These are phyloP conservation scores for Sporopachydermia quercuum DNA, from an alignment of 805 yeast species.

Conservation along the genomic window DNA sequence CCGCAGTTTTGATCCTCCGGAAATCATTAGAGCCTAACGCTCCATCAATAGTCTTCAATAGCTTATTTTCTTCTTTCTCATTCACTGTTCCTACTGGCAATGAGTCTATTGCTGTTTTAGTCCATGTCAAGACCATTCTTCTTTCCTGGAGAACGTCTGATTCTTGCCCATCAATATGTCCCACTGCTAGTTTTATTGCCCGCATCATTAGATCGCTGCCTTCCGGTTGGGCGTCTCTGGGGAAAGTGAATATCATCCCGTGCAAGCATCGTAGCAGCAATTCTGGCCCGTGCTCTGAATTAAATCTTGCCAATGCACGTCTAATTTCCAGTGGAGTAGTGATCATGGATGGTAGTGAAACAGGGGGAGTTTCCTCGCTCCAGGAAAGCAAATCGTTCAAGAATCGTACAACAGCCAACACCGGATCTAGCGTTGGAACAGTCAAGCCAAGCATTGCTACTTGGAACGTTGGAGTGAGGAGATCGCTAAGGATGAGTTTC, in stretches of 20 bases:
- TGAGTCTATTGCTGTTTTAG: conserved; percentile 34
- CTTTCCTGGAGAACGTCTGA: neutral
- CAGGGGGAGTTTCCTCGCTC: conserved; percentile 74
- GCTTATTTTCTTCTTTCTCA: conserved; percentile 50
- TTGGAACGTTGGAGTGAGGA: conserved; percentile 32
- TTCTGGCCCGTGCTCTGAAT: conserved; percentile 40
- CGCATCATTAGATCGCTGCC: conserved; percentile 62
- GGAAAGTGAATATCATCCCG: conserved; percentile 61
- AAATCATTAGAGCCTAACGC: conserved; percentile 42
- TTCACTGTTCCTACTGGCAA: conserved; percentile 55
- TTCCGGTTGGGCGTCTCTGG: conserved; percentile 54
- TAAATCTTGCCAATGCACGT: conserved; percentile 29
- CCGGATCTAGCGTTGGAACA: conserved; percentile 57
- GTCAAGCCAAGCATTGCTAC: conserved; percentile 40
- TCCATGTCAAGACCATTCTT: conserved; percentile 39
- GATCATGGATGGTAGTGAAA: conserved; percentile 36
- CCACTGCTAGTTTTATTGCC: conserved; percentile 30
- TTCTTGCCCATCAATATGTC: conserved; percentile 11
- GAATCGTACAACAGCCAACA: conserved; percentile 56
- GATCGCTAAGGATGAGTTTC: conserved; percentile 28
- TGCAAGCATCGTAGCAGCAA: conserved; percentile 37
- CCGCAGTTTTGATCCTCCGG: conserved; percentile 54
- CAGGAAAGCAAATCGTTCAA: conserved; percentile 71
- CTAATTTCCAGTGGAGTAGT: conserved; percentile 42
- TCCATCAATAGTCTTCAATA: conserved; percentile 35